A percentile compares a stretch with the other conserved stretches of the same genome.
phyloP scores from a whole-genome alignment of 129 eudicot species.

The Flaveria trinervia region DNA sequence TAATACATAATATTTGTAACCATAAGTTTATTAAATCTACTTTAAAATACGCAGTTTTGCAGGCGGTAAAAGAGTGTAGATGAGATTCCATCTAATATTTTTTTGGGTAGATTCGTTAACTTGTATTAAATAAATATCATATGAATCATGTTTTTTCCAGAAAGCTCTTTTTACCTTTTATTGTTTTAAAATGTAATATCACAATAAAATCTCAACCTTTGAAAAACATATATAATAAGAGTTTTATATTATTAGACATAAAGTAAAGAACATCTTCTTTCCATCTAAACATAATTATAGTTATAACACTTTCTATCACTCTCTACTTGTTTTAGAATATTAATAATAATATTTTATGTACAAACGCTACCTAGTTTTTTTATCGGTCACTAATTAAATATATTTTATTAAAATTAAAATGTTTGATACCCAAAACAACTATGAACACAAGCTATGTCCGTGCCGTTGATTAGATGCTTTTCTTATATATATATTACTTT shows the following conservation, averaged over 20 bases:
- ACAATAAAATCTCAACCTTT: too few relatives aligned
- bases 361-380: not conserved
- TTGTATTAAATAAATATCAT: too few relatives aligned
- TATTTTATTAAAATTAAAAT: not conserved
- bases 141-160: too few relatives aligned
- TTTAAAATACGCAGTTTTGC: too few relatives aligned
- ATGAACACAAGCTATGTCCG: not conserved
- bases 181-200: too few relatives aligned
- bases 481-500: not conserved
- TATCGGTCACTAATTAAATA: not conserved
- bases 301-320: not conserved
- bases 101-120: too few relatives aligned
- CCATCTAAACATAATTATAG: not conserved
- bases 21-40: too few relatives aligned
- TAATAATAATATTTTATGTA: not conserved
- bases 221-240: too few relatives aligned
- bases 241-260: not conserved
- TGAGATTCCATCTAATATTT: too few relatives aligned
- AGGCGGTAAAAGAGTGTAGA: too few relatives aligned
- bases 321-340: not conserved
- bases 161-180: too few relatives aligned
- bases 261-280: not conserved
- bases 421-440: not conserved
- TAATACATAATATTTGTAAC: too few relatives aligned
- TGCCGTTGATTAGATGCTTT: not conserved